Base-by-base conservation (phyloP, 2,329 filamentous ascomycete species). In the Aspergillus sp. region DNA sequence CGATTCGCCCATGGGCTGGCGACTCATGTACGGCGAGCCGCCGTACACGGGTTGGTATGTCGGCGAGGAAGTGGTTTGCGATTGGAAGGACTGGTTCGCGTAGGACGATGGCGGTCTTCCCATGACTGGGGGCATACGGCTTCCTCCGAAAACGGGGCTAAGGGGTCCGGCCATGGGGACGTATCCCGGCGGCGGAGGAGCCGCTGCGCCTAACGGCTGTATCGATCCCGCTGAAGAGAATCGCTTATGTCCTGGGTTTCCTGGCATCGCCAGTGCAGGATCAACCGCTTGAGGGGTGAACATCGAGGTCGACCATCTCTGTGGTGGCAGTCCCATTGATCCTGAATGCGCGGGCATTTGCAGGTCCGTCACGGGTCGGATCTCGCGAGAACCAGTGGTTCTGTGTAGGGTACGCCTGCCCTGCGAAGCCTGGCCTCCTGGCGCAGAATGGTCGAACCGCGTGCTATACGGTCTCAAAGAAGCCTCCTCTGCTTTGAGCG, bases 401-500 rank as follows among this genome's bases (percentile, higher is more conserved):
- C 64, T 54, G 47, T 69, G 66, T 49, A 64, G 50, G 20, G 51
- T 51, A 22, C 65, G 59, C 48, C 59, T 52, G 17, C 56, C 20
- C 15, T 55, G 50, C 9, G 56, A 45, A 38, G 50, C 39, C 32
- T 62, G 65, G 13, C 63, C 65, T 12, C 57, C 56, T 4, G 58
- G 49, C 7, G 53, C 45, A 25, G 57, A 48, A 23, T 58, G 60
- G 4, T 66, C 65, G 22, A 62, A 41, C 38, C 63, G 60, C 4
- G 61, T 48, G 13, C 62, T 51, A 46, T 63, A 66, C 20, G 62
- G 54, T 45, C 64, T 57, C 13, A 67, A 52, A 9, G 66, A 62
- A 7, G 65, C 60, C 43, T 72, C 70, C 41, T 72, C 70, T 37
- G 70, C 68, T 49, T 70, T 71, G 30, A 73, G 52, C 41, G 70